Evolutionary conservation across 306 rosid species (phyloP).

Genomic region (Spatholobus suberectus): DNA sequence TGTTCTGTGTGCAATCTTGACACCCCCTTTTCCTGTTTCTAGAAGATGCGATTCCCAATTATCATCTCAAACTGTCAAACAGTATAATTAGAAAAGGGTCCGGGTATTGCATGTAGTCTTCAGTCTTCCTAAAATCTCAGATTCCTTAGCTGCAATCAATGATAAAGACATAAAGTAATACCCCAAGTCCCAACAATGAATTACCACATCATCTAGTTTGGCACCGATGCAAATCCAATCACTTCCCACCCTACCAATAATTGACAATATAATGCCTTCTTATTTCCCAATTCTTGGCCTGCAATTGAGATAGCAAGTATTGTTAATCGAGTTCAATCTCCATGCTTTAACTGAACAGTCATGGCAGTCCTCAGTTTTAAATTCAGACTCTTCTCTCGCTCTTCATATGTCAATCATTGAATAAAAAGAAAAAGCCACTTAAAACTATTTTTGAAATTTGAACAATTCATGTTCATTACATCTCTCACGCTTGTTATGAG

Average conservation of each 20-base stretch:
- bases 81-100: background rate
- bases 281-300: background rate
- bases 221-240: background rate
- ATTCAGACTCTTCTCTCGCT: background rate
- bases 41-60: background rate
- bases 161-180: background rate
- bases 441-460: background rate
- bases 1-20: conserved; percentile 2
- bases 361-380: background rate
- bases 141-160: background rate
- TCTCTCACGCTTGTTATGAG: background rate
- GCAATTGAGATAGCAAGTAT: background rate
- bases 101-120: background rate
- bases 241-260: background rate
- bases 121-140: background rate
- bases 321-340: background rate
- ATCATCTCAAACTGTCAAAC: background rate
- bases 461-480: background rate
- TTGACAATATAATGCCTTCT: background rate
- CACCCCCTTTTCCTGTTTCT: conserved; percentile 1
- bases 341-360: background rate
- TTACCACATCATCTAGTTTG: background rate
- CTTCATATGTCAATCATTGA: conserved; percentile 5
- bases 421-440: background rate
- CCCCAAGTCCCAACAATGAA: background rate